Evolutionary conservation across 495 filamentous ascomycete genomes (phyloP).

Genomic region (Hypoxylon subgilvum): DNA sequence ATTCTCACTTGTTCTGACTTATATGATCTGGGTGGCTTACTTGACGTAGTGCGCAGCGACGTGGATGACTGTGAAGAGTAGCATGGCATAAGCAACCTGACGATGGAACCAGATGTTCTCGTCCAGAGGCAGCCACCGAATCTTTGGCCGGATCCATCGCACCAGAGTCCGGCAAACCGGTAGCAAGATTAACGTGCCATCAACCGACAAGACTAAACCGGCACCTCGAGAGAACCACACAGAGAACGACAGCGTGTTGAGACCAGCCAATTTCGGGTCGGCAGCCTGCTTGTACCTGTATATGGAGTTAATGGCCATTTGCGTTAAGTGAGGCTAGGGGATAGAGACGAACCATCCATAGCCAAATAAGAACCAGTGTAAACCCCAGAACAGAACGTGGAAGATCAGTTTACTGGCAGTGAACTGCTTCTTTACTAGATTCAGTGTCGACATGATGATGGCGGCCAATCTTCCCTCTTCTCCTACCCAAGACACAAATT

Average conservation of each 20-base stretch:
- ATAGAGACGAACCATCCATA: constrained; percentile 77
- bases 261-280: constrained; percentile 68
- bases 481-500: constrained; percentile 31
- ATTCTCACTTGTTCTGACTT: neutral
- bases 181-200: constrained; percentile 84
- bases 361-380: constrained; percentile 81
- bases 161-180: constrained; percentile 95
- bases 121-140: constrained; percentile 87
- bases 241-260: constrained; percentile 84
- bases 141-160: constrained; percentile 81
- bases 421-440: constrained; percentile 63
- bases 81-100: constrained; percentile 87
- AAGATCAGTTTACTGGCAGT: constrained; percentile 74
- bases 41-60: constrained; percentile 89
- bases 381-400: constrained; percentile 82
- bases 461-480: constrained; percentile 33
- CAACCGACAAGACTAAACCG: constrained; percentile 78
- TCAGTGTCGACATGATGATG: constrained; percentile 49
- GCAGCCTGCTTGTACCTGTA: constrained; percentile 76
- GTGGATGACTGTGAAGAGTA: constrained; percentile 83
- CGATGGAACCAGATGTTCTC: constrained; percentile 97
- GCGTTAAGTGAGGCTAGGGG: neutral
- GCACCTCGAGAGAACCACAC: constrained; percentile 97
- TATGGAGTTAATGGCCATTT: constrained; percentile 29
- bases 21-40: constrained; percentile 57